These are phyloP conservation scores for Acanthamoeba rhysodes DNA, from an alignment of 208 protist genomes.

Conservation along the genomic window DNA sequence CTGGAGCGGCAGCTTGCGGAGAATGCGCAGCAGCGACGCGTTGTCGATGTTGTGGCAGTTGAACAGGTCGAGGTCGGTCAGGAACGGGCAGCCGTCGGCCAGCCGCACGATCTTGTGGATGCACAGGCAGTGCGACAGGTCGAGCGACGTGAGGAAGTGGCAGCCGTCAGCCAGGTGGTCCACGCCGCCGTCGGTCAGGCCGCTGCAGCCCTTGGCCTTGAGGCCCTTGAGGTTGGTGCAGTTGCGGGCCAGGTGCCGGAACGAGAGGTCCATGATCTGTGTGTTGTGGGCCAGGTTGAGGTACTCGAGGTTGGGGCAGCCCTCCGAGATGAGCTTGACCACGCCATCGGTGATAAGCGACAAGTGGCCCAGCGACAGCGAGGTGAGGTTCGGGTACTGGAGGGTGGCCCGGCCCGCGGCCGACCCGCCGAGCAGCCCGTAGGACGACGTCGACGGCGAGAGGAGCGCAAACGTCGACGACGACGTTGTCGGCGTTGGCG, in stretches of 20 bases:
- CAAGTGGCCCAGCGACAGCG: no score
- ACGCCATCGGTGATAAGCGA: no score
- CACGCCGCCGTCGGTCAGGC: neutral
- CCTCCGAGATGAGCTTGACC: no score
- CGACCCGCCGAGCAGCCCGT: no score
- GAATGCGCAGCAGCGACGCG: neutral
- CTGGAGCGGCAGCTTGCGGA: neutral
- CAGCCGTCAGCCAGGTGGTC: neutral
- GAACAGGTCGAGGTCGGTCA: constrained; percentile 16
- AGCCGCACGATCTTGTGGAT: constrained; percentile 21
- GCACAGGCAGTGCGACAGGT: constrained; percentile 30
- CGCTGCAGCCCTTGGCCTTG: constrained; percentile 19
- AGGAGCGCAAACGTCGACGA: no score
- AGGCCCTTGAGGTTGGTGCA: neutral
- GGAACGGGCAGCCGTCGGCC: constrained; percentile 15
- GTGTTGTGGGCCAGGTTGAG: no score
- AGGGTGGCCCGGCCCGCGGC: no score
- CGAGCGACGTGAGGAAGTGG: constrained; percentile 14
- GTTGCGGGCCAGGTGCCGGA: constrained; percentile 5
- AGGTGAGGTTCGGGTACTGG: no score
- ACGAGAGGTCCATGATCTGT: no score
- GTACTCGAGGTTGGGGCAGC: no score
- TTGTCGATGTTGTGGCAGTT: constrained; percentile 30
- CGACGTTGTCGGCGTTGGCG: no score
- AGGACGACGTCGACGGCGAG: no score